A percentile compares a stretch with the other conserved stretches of the same genome.
Evolutionary conservation across 2,329 filamentous ascomycete genomes (phyloP).

Genomic region (Cladosporium sp.): DNA sequence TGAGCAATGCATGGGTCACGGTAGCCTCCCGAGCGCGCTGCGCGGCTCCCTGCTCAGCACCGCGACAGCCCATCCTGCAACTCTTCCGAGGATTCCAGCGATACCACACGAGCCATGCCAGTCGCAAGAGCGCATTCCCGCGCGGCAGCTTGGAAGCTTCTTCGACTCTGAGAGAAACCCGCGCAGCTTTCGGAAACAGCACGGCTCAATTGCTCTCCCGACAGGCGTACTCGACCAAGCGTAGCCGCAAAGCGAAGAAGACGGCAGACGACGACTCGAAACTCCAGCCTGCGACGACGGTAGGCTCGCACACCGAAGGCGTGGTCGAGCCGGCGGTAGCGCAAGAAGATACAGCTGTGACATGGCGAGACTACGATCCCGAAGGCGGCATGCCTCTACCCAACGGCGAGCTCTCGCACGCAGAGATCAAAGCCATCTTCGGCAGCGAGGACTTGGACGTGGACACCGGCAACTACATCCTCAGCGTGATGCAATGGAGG

Average conservation of each 20-base stretch:
- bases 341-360: constrained; percentile 19
- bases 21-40: constrained; percentile 26
- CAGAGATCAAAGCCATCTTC: constrained; percentile 30
- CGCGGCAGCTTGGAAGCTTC: constrained; percentile 11
- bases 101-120: constrained; percentile 14
- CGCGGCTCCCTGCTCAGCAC: constrained; percentile 16
- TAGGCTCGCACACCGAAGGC: constrained; percentile 28
- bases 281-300: constrained; percentile 22
- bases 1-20: constrained; percentile 33
- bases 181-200: neutral
- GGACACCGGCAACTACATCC: constrained; percentile 33
- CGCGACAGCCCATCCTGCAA: constrained; percentile 23
- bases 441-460: constrained; percentile 24
- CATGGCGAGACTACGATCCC: constrained; percentile 37
- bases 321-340: constrained; percentile 1
- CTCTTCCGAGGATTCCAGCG: constrained; percentile 28
- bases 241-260: constrained; percentile 1
- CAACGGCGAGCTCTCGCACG: constrained; percentile 25
- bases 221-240: constrained; percentile 1
- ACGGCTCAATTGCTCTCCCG: neutral
- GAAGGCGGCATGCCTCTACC: constrained; percentile 33
- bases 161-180: neutral
- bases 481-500: constrained; percentile 35
- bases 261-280: constrained; percentile 15
- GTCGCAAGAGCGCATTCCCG: neutral